Evolutionary conservation across 2,329 filamentous ascomycete genomes (phyloP), one percentile per base, ranked within the genome.

Genomic region (Pseudogymnoascus sp.): DNA sequence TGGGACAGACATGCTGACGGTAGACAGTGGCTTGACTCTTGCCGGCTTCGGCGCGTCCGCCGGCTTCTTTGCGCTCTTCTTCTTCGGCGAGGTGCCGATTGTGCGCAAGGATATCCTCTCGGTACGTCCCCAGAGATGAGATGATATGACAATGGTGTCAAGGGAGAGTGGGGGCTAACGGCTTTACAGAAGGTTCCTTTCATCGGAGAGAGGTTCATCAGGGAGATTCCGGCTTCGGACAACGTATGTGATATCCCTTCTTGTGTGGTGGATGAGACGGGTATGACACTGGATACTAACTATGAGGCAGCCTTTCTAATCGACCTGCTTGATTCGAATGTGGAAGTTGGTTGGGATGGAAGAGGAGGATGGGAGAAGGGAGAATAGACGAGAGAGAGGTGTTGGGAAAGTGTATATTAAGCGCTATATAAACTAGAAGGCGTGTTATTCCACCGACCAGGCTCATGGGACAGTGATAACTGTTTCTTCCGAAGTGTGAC

Each of bases 1-100:
- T 61, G 40, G 60, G 16, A 18, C 11, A 51, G 21, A 37, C 10
- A 18, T 36, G 5, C 23, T 31, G 23, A 51, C 45, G 39, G 54
- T 2, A 18, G 51, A 66, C 66, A 87, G 84, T 66, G 81, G 79
- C 65, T 63, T 81, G 66, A 83, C 79, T 67, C 69, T 80, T 60
- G 83, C 77, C 64, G 77, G 79, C 63, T 85, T 85, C 71, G 84
- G 83, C 65, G 84, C 77, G 66, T 82, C 83, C 64, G 83, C 81
- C 66, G 80, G 73, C 45, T 64, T 80, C 69, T 79, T 85, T 67
- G 83, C 77, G 67, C 77, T 85, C 67, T 79, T 87, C 69, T 84
- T 83, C 79, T 85, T 82, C 68, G 86, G 84, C 42, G 85, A 85
- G 69, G 81, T 88, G 60, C 86, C 86, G 68, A 80, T 79, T 73